These are phyloP conservation scores for Cercospora janseana DNA, from an alignment of 2,329 filamentous ascomycete species.

Conservation along the genomic window DNA sequence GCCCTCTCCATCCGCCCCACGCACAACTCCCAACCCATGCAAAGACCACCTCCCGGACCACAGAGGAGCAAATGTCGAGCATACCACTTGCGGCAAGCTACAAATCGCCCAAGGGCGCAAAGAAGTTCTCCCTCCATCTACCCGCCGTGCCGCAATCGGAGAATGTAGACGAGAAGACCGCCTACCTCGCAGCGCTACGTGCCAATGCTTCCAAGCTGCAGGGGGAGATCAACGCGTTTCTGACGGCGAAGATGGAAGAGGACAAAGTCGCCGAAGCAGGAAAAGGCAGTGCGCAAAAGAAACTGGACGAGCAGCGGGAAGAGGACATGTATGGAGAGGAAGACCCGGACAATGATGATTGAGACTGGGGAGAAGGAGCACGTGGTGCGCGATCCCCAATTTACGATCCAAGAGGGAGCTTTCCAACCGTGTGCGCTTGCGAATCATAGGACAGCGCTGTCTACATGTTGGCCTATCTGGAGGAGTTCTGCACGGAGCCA, in stretches of 20 bases:
- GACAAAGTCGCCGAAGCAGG: slow-evolving; percentile 57
- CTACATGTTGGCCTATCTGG: slow-evolving; percentile 1
- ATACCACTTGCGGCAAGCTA: slow-evolving; percentile 26
- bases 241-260: slow-evolving; percentile 72
- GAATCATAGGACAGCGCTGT: background rate
- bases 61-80: background rate
- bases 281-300: slow-evolving; percentile 22
- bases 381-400: too few relatives aligned
- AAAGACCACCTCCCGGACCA: too few relatives aligned
- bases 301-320: slow-evolving; percentile 37
- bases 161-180: slow-evolving; percentile 51
- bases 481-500: slow-evolving; percentile 9
- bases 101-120: slow-evolving; percentile 26
- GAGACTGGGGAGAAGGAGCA: too few relatives aligned
- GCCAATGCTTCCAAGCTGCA: slow-evolving; percentile 60
- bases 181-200: slow-evolving; percentile 61
- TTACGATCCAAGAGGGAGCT: too few relatives aligned
- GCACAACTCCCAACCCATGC: too few relatives aligned
- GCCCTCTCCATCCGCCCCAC: too few relatives aligned
- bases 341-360: slow-evolving; percentile 57
- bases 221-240: slow-evolving; percentile 64
- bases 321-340: slow-evolving; percentile 87
- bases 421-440: background rate
- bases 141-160: slow-evolving; percentile 20
- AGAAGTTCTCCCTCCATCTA: slow-evolving; percentile 29